Percentiles rank a stretch among this genome's conserved stretches.
Evolutionary conservation across 805 yeast genomes (phyloP).

Genomic region (Sugiyamaella americana): DNA sequence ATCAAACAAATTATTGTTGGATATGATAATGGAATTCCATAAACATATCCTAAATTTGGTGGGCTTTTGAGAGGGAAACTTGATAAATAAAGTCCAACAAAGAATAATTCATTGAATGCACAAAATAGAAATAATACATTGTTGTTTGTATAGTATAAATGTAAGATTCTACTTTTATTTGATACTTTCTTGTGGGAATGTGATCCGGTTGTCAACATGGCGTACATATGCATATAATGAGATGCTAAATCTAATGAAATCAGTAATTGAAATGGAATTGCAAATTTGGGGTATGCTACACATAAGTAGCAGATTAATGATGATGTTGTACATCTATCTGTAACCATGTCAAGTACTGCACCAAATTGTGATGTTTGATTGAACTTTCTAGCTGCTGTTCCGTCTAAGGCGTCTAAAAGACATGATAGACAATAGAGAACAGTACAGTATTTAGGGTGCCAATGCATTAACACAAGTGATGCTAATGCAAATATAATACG

Average conservation of each 20-base stretch:
- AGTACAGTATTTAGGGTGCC: conserved; percentile 76
- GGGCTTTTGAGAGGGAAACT: conserved; percentile 48
- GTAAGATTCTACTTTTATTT: conserved; percentile 63
- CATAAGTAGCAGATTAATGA: conserved; percentile 85
- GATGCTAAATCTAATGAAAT: conserved; percentile 78
- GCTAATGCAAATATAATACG: conserved; percentile 77
- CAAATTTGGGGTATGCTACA: conserved; percentile 66
- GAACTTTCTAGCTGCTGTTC: conserved; percentile 84
- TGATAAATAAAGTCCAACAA: conserved; percentile 78
- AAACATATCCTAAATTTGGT: conserved; percentile 35
- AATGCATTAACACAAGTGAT: conserved; percentile 75
- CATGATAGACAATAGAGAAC: conserved; percentile 81
- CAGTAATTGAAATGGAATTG: conserved; percentile 71
- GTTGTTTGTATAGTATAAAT: conserved; percentile 82
- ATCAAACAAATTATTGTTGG: conserved; percentile 54
- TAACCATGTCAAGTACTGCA: conserved; percentile 97
- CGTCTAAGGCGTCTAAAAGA: conserved; percentile 91
- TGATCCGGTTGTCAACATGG: conserved; percentile 75
- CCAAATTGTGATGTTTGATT: conserved; percentile 91
- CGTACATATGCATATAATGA: conserved; percentile 98
- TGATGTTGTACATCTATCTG: conserved; percentile 95
- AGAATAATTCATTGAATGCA: conserved; percentile 88
- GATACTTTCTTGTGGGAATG: conserved; percentile 78
- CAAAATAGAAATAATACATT: conserved; percentile 81
- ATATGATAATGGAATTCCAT: conserved; percentile 42